Base-by-base conservation (phyloP, 2,329 filamentous ascomycete genomes). In the Colletotrichum salicis region DNA sequence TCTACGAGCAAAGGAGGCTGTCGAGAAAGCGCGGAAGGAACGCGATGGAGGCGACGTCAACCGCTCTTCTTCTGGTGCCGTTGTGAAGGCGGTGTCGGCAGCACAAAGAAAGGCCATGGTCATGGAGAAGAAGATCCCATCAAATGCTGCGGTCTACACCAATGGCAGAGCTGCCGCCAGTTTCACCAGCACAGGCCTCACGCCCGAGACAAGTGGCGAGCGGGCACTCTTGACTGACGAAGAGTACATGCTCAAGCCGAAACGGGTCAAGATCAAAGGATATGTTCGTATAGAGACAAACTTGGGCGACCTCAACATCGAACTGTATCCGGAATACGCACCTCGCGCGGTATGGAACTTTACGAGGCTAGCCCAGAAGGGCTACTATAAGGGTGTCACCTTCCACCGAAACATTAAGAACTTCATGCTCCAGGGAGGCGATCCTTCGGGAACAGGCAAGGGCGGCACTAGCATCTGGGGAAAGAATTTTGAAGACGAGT, bases 291-390 rank as follows among this genome's bases (percentile, higher is more conserved):
- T 99, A 57, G 91, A 93, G 75, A 99, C 96, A 0, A 96, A 91
- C 73, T 85, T 94, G 3, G 96, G 96, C 45, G 91, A 95, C 74
- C 80, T 99, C 24, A 98, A 94, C 74, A 85, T 99, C 72, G 96
- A 98, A 79, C 87, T 99, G 5, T 93, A 96, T 74, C 94, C 96
- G 2, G 96, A 99, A 79, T 93, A 92, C 67, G 95, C 96, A 2
- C 96, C 96, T 1, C 93, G 93, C 76, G 95, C 96, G 0, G 96
- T 98, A 1, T 99, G 96, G 94, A 99, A 99, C 81, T 99, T 99
- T 78, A 90, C 97, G 64, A 91, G 93, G 67, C 85, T 99, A 5
- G 90, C 95, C 1, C 93, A 97, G 78, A 94, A 93, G 75, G 96
- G 96, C 1, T 98, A 97, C 82, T 99, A 98, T 84, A 91, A 90